A percentile compares a stretch with the other conserved stretches of the same genome.
phyloP scores from a whole-genome alignment of 208 protist species.

The Vickermania ingenoplastis region DNA sequence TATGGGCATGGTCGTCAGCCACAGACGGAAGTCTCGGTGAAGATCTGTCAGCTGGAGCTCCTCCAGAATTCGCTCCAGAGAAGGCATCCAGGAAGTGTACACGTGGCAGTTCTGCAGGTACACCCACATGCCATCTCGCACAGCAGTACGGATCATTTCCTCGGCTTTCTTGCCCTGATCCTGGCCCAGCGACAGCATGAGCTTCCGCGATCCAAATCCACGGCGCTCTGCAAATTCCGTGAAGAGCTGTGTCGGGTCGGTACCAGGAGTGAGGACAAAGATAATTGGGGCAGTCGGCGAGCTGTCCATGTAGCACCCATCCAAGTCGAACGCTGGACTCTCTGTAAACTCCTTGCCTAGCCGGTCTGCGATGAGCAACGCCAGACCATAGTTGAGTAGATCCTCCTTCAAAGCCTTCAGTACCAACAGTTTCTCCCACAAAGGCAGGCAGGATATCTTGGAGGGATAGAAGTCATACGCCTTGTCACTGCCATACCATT shows the following conservation, averaged over 20 bases:
- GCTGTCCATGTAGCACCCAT: conserved; percentile 88
- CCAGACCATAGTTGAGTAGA: conserved; percentile 84
- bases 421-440: conserved; percentile 85
- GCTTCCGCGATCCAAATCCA: conserved; percentile 81
- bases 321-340: conserved; percentile 85
- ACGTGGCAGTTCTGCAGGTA: conserved; percentile 96
- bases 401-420: conserved; percentile 86
- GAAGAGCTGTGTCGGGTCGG: conserved; percentile 91
- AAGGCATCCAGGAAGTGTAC: conserved; percentile 91
- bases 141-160: conserved; percentile 78
- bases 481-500: conserved; percentile 80
- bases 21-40: conserved; percentile 92
- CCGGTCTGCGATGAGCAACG: conserved; percentile 56
- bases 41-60: conserved; percentile 56
- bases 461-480: conserved; percentile 73
- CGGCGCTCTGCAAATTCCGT: conserved; percentile 89
- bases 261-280: conserved; percentile 91
- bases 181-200: conserved; percentile 93
- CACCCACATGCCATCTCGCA: conserved; percentile 86
- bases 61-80: conserved; percentile 88
- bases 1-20: conserved; percentile 94
- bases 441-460: conserved; percentile 20
- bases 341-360: conserved; percentile 87
- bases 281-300: conserved; percentile 87
- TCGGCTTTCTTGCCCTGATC: conserved; percentile 90